A percentile compares a stretch with the other conserved stretches of the same genome.
Conservation (phyloP, 169 alveolate species). For the Ichthyophthirius multifiliis region DNA sequence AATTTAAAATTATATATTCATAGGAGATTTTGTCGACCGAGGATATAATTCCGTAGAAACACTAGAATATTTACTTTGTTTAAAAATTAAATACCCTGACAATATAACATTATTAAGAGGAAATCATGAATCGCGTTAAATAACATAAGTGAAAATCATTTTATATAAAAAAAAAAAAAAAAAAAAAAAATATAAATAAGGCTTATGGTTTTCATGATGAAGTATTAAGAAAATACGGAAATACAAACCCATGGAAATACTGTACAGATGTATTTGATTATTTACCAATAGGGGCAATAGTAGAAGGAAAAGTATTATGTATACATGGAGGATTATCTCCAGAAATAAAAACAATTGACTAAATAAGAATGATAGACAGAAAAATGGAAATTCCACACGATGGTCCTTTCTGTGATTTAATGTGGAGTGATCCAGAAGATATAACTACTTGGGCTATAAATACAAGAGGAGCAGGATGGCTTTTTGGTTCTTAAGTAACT, state of each 20-base stretch:
- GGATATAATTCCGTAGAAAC: constrained; percentile 85
- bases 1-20: constrained; percentile 68
- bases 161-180: neutral
- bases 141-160: constrained; percentile 58
- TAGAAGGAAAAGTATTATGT: constrained; percentile 76
- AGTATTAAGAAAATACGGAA: constrained; percentile 75
- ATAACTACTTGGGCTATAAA: constrained; percentile 79
- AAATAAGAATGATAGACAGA: constrained; percentile 76
- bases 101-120: constrained; percentile 82
- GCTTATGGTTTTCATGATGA: constrained; percentile 91
- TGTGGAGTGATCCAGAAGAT: constrained; percentile 89
- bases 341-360: constrained; percentile 78
- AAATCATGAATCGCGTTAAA: constrained; percentile 80
- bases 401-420: constrained; percentile 84
- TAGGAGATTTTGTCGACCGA: constrained; percentile 86
- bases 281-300: constrained; percentile 75
- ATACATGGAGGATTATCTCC: constrained; percentile 88
- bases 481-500: constrained; percentile 78
- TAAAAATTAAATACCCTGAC: constrained; percentile 74
- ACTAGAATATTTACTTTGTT: constrained; percentile 65
- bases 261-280: constrained; percentile 82
- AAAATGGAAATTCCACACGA: constrained; percentile 83
- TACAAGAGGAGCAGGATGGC: constrained; percentile 86
- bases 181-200: constrained; percentile 13
- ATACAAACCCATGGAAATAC: constrained; percentile 78